A percentile compares a stretch with the other conserved stretches of the same genome.
Conservation (phyloP, 768 basidiomycete species). For the Jaapia argillacea region DNA sequence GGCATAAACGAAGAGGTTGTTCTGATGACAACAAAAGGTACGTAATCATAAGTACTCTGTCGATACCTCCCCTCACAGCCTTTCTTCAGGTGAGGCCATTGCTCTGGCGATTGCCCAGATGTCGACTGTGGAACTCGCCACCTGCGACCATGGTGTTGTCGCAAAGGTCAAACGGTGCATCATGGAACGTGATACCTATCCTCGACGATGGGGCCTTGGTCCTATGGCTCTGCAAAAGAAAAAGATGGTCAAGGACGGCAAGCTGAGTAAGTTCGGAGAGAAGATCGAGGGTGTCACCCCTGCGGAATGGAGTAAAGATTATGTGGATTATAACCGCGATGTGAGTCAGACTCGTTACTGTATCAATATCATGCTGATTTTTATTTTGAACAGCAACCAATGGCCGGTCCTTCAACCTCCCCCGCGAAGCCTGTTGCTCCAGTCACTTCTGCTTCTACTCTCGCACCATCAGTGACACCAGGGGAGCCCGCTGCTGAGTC, state of each 20-base stretch:
- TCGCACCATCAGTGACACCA: slow-evolving; percentile 14
- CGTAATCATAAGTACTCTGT: slow-evolving; percentile 2
- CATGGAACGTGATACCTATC: slow-evolving; percentile 99
- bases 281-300: slow-evolving; percentile 84
- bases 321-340: slow-evolving; percentile 86
- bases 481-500: slow-evolving; percentile 18
- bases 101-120: slow-evolving; percentile 94
- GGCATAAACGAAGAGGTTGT: slow-evolving; percentile 93
- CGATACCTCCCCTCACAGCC: slow-evolving; percentile 1
- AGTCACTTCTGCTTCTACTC: slow-evolving; percentile 8
- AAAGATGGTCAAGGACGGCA: slow-evolving; percentile 96
- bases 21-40: slow-evolving; percentile 97
- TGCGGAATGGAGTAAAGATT: slow-evolving; percentile 83
- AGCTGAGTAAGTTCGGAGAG: slow-evolving; percentile 92
- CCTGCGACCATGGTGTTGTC: slow-evolving; percentile 97
- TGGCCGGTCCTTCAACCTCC: slow-evolving; percentile 29
- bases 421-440: slow-evolving; percentile 16
- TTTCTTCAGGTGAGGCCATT: slow-evolving; percentile 70
- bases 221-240: slow-evolving; percentile 96
- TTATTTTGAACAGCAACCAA: slow-evolving; percentile 20
- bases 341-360: slow-evolving; percentile 23
- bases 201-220: slow-evolving; percentile 97
- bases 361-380: not conserved
- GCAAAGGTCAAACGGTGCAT: slow-evolving; percentile 99
- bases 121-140: slow-evolving; percentile 96